Conservation (phyloP, 192 early-diverging fungal genomes). For the Gryganskiella cystojenkinii region DNA sequence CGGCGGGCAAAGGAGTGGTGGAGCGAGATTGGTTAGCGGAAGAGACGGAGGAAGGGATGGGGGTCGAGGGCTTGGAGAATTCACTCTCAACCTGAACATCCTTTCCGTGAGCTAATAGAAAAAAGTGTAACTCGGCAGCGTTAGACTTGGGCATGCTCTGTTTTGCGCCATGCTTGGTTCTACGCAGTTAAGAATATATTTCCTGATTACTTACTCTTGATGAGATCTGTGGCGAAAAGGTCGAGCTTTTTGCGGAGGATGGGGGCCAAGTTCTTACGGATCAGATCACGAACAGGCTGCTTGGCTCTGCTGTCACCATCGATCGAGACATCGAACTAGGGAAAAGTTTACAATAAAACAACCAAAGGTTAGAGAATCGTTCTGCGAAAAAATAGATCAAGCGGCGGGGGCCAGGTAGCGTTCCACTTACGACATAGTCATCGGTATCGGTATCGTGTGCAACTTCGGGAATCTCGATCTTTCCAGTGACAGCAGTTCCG, state of each 20-base stretch:
- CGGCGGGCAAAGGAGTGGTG: neutral
- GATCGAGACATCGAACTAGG: conserved; percentile 75
- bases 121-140: neutral
- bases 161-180: neutral
- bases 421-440: conserved; percentile 76
- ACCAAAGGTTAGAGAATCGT: neutral
- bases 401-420: neutral
- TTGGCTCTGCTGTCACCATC: conserved; percentile 61
- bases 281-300: conserved; percentile 72
- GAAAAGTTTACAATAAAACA: neutral
- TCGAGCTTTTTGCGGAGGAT: conserved; percentile 68
- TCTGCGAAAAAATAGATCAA: neutral
- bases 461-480: conserved; percentile 88
- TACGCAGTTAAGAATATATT: neutral
- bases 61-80: conserved; percentile 48
- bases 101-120: conserved; percentile 70
- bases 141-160: neutral
- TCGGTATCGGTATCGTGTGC: conserved; percentile 89
- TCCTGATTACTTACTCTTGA: conserved; percentile 59
- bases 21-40: conserved; percentile 9
- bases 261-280: conserved; percentile 75
- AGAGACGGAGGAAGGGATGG: conserved; percentile 12
- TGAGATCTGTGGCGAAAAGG: conserved; percentile 76
- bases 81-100: conserved; percentile 82
- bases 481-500: conserved; percentile 75